Evolutionary conservation across 371 early-diverging fungal genomes (phyloP).

Genomic region (Circinella umbellata): DNA sequence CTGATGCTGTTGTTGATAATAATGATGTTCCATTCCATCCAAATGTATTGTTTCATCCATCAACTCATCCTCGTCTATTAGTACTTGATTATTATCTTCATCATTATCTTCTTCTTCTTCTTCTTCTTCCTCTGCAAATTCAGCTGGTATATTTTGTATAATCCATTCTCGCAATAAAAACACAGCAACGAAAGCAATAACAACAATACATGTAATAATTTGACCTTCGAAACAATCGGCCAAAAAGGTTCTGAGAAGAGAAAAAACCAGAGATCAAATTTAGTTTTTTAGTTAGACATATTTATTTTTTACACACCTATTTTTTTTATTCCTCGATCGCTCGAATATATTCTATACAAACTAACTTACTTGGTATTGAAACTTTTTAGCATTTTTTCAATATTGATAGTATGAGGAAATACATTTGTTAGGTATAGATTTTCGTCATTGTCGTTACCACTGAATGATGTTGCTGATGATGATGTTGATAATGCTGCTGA

Average conservation of each 20-base stretch:
- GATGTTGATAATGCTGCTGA: neutral
- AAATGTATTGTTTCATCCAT: neutral
- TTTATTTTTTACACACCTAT: neutral
- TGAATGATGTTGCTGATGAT: too few species aligned
- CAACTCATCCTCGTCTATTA: neutral
- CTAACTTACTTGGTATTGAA: neutral
- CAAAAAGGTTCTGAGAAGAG: constrained; percentile 53
- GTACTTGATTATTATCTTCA: constrained; percentile 11
- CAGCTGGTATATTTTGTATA: constrained; percentile 61
- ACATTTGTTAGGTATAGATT: neutral
- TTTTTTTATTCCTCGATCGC: too few species aligned
- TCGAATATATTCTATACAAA: neutral
- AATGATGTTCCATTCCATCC: constrained; percentile 4
- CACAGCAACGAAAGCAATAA: constrained; percentile 74
- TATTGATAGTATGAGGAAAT: neutral
- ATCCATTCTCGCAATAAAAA: constrained; percentile 88
- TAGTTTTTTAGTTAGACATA: neutral
- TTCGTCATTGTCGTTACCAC: too few species aligned
- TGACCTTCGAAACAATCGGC: constrained; percentile 87
- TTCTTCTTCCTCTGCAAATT: constrained; percentile 18
- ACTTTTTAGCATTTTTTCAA: constrained; percentile 1
- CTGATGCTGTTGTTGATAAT: neutral
- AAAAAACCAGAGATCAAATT: too few species aligned
- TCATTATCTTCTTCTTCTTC: neutral
- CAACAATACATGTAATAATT: constrained; percentile 71